Evolutionary conservation across 1,284 basidiomycete genomes (phyloP).

Genomic region (Boletus coffeatus): DNA sequence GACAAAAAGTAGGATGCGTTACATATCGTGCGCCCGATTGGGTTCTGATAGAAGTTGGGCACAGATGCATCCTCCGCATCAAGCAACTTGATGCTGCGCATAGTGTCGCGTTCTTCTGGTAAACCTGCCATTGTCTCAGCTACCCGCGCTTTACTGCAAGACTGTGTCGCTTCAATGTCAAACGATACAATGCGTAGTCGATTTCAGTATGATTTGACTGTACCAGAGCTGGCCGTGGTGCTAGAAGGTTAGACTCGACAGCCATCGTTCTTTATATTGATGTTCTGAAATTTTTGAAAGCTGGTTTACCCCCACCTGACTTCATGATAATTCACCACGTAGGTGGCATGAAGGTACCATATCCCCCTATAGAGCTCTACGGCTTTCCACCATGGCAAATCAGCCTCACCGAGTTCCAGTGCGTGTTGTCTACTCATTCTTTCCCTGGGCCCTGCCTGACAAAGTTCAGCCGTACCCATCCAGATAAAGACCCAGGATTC

Average conservation of each 20-base stretch:
- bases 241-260: conserved; percentile 49
- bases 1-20: conserved; percentile 20
- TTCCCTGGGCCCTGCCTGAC: neutral
- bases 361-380: conserved; percentile 53
- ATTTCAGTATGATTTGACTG: conserved; percentile 33
- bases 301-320: conserved; percentile 59
- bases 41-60: conserved; percentile 12
- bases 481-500: conserved; percentile 11
- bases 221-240: conserved; percentile 42
- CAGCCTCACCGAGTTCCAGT: conserved; percentile 72
- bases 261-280: neutral
- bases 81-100: conserved; percentile 35
- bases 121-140: conserved; percentile 46
- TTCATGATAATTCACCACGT: conserved; percentile 68
- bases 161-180: conserved; percentile 4
- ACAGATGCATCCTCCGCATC: conserved; percentile 7
- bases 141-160: conserved; percentile 33
- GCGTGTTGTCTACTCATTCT: conserved; percentile 24
- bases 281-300: conserved; percentile 29
- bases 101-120: conserved; percentile 44
- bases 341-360: conserved; percentile 32
- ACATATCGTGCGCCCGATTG: neutral
- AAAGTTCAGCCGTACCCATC: conserved; percentile 21
- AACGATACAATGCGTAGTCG: conserved; percentile 5
- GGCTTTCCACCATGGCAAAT: conserved; percentile 80